Percentiles rank a stretch among this genome's conserved stretches.
Evolutionary conservation across 352 stramenopile genomes (phyloP).

Genomic region (Phytopythium vexans): DNA sequence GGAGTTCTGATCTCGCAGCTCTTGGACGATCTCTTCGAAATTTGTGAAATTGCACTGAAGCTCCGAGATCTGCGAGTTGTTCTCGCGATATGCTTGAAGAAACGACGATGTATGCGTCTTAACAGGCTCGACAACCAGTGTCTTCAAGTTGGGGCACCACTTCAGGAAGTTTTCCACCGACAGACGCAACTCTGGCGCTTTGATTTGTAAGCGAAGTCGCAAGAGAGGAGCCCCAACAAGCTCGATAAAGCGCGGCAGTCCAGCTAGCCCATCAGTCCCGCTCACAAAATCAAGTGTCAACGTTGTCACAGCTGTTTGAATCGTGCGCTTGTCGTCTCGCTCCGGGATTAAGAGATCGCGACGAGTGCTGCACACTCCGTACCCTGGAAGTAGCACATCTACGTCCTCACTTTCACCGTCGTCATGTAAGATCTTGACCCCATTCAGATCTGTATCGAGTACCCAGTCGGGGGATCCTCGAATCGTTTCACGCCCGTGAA

Average conservation of each 20-base stretch:
- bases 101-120: background rate
- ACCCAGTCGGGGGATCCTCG: too few relatives aligned
- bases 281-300: background rate
- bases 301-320: background rate
- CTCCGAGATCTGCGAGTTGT: background rate
- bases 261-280: background rate
- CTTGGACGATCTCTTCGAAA: background rate
- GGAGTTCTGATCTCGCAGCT: background rate
- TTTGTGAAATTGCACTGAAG: background rate
- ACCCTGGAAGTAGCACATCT: background rate
- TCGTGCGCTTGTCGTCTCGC: background rate
- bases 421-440: background rate
- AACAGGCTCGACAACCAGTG: background rate
- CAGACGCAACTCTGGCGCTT: background rate
- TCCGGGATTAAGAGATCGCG: background rate
- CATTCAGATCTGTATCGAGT: background rate
- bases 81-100: background rate
- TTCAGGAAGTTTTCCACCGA: background rate
- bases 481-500: background rate
- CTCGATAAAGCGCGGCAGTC: background rate
- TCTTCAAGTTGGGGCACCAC: background rate
- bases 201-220: background rate
- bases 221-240: background rate
- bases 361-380: slow-evolving; percentile 1
- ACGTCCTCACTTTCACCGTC: background rate